Evolutionary conservation across 352 stramenopile genomes (phyloP), one percentile per base, ranked within the genome.

Genomic region (Phytophthora meadii): DNA sequence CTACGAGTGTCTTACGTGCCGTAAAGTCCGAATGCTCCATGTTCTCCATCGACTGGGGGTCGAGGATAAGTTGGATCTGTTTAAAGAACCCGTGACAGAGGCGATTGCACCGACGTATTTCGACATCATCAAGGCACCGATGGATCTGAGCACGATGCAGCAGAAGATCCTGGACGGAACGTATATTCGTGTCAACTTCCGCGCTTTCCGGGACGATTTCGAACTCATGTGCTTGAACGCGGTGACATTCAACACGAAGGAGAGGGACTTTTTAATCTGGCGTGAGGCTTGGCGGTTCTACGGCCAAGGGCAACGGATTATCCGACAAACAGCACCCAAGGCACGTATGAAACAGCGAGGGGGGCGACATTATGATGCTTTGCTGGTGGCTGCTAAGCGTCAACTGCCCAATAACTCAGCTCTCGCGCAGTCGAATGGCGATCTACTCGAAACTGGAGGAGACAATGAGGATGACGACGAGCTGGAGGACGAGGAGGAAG

Each of bases 151-250:
- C n/a, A 97, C 90, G 2, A 98, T 98, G 82, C 72, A 77, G 48
- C 51, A 71, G 3, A 91, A 91, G 19, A 84, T 93, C 1, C 58
- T 96, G n/a, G 65, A 76, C 7, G 82, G 84, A 11, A 65, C 82
- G 19, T 93, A 97, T 67, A 84, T 86, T 46, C 63, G 76, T 14
- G 75, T 87, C 1, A 88, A 90, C 25, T 94, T 94, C 46, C 78
- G 81, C 11, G 77, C 78, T 46, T 89, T 98, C 59, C 84, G 90
- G 10, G 84, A 97, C 54, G 90, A 98, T 59, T 98, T 98, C 60
- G 97, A 99, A 72, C 75, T 99, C 6, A 95, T 99, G 74, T 97
- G 94, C 22, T 67, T 98, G 17, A 99, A 99, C 65, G 96, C 96
- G 0, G 81, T 99, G 7, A 97, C 93, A 27, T 99, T 99, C 72